Percentiles rank a stretch among this genome's conserved stretches.
These are phyloP conservation scores for Phyllostachys edulis DNA, from an alignment of 176 grass and related monocot genomes.

Conservation along the genomic window DNA sequence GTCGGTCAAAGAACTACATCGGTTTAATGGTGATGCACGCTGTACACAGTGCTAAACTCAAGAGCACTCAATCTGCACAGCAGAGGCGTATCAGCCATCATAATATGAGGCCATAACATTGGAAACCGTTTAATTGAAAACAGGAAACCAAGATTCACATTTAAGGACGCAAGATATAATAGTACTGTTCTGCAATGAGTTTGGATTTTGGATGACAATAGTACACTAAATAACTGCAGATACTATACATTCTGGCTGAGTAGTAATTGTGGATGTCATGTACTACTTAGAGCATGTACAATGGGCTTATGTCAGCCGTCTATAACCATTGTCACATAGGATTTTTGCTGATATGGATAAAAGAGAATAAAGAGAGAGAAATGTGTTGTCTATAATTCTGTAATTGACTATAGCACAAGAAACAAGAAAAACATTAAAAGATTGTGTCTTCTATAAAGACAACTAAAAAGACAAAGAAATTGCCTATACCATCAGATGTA, in stretches of 20 bases:
- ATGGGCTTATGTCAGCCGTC: no score
- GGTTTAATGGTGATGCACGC: conserved; percentile 9
- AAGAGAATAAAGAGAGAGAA: no score
- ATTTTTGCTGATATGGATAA: no score
- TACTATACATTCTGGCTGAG: conserved; percentile 10
- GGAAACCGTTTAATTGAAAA: conserved; percentile 1
- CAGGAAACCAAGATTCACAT: conserved; percentile 11
- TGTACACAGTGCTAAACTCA: conserved; percentile 1
- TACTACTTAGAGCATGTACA: no score
- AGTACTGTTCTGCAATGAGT: conserved; percentile 11
- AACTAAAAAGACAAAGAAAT: no score
- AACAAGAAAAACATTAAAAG: no score
- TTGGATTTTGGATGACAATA: conserved; percentile 5
- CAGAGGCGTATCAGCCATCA: conserved; percentile 17
- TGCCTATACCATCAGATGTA: no score
- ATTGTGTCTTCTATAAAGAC: no score
- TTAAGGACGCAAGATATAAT: conserved; percentile 9
- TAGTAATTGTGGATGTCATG: background rate
- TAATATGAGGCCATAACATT: conserved; percentile 17
- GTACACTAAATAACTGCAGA: conserved; percentile 17
- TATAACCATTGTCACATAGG: no score
- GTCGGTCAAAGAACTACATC: no score
- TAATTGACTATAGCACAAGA: no score
- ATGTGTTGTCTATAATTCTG: no score
- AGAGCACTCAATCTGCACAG: conserved; percentile 2